These are phyloP conservation scores for Malassezia restricta DNA, from an alignment of 1,284 basidiomycete species.

Conservation along the genomic window DNA sequence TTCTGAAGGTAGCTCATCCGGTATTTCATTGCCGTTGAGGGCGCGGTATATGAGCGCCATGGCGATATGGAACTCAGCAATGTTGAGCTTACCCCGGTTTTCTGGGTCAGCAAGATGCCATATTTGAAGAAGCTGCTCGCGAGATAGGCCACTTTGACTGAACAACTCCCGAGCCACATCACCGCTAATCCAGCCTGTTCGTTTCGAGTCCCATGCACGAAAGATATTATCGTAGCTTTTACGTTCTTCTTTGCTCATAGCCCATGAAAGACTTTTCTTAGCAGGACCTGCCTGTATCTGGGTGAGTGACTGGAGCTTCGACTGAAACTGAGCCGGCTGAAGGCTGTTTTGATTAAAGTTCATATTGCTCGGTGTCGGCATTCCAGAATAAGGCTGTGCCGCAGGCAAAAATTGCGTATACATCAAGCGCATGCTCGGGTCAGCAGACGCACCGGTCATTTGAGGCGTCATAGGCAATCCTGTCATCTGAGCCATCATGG, in stretches of 20 bases:
- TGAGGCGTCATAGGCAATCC: conserved; percentile 39
- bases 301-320: conserved; percentile 33
- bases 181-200: conserved; percentile 76
- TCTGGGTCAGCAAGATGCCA: conserved; percentile 53
- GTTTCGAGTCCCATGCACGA: conserved; percentile 77
- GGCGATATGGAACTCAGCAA: conserved; percentile 93
- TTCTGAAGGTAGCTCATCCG: conserved; percentile 72
- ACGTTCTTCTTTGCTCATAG: conserved; percentile 76
- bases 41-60: conserved; percentile 91
- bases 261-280: conserved; percentile 70
- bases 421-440: conserved; percentile 45
- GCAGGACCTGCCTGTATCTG: conserved; percentile 56
- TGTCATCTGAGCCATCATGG: conserved; percentile 19
- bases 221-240: conserved; percentile 96
- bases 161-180: conserved; percentile 83
- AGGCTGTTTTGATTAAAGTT: conserved; percentile 40
- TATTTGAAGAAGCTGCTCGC: conserved; percentile 82
- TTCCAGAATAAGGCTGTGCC: conserved; percentile 39
- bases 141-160: conserved; percentile 76
- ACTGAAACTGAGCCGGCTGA: conserved; percentile 43
- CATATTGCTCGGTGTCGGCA: conserved; percentile 38
- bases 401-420: conserved; percentile 44
- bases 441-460: conserved; percentile 42
- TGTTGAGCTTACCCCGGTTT: conserved; percentile 52
- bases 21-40: conserved; percentile 75